phyloP scores from a whole-genome alignment of 2,329 filamentous ascomycete species.

The Cladosporium cucumerinum region DNA sequence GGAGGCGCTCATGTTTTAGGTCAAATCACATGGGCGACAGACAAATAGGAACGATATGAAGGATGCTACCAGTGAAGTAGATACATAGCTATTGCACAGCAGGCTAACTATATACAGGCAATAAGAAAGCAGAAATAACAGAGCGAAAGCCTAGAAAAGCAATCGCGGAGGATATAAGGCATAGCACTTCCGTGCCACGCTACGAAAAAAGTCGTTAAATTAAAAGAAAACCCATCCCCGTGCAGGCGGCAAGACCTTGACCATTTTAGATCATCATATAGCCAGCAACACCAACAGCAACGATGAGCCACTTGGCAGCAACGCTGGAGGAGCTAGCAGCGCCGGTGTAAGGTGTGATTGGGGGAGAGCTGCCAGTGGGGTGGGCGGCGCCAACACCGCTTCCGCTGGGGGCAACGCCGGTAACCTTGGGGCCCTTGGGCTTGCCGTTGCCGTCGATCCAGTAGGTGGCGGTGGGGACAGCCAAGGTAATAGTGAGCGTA shows the following conservation, averaged over 20 bases:
- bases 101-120: background rate
- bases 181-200: background rate
- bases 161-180: background rate
- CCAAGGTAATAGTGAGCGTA: slow-evolving; percentile 7
- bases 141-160: background rate
- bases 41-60: background rate
- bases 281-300: background rate
- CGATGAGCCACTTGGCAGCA: slow-evolving; percentile 1
- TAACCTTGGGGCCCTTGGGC: slow-evolving; percentile 7
- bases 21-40: background rate
- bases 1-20: background rate
- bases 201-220: slow-evolving; percentile 3
- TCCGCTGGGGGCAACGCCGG: slow-evolving; percentile 7
- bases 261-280: background rate
- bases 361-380: background rate
- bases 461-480: slow-evolving; percentile 7
- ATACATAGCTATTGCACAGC: background rate
- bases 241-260: background rate
- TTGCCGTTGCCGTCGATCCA: background rate
- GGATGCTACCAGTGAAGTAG: background rate
- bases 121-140: background rate
- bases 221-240: background rate
- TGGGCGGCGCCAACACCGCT: slow-evolving; percentile 4
- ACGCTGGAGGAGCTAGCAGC: background rate
- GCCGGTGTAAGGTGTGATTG: slow-evolving; percentile 3